Evolutionary conservation across 352 stramenopile species (phyloP).

Genomic region (Discostella stelligera): DNA sequence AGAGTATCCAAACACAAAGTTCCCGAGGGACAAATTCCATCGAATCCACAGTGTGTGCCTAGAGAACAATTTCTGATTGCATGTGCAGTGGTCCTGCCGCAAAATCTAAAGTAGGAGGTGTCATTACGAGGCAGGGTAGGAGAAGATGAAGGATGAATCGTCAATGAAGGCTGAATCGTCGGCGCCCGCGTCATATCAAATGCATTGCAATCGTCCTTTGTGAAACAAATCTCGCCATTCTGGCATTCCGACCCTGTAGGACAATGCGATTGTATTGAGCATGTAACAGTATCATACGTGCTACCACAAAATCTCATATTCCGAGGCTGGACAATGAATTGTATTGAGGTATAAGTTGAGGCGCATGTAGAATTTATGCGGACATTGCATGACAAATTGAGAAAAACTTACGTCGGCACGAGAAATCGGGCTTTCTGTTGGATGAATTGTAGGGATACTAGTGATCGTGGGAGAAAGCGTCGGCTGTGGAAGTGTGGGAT

Average conservation of each 20-base stretch:
- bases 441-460: not conserved
- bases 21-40: not conserved
- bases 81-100: not conserved
- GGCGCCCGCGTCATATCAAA: not conserved
- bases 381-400: not conserved
- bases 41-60: not conserved
- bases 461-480: not conserved
- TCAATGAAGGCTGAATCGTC: not conserved
- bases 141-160: not conserved
- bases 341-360: not conserved
- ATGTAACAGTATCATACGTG: constrained; percentile 3
- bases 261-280: constrained; percentile 9
- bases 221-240: constrained; percentile 11
- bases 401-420: not conserved
- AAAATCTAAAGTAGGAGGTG: constrained; percentile 5
- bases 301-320: constrained; percentile 5
- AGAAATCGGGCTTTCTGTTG: not conserved
- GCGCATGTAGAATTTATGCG: not conserved
- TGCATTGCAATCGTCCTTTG: constrained; percentile 1
- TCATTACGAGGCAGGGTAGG: not conserved
- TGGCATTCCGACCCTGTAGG: not conserved
- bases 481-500: not conserved
- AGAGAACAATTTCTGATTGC: not conserved
- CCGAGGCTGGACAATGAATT: not conserved
- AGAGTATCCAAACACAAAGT: not conserved